Percentiles rank a stretch among this genome's conserved stretches.
Evolutionary conservation across 2,329 filamentous ascomycete species (phyloP).

Genomic region (Xylariomycetidae sp.): DNA sequence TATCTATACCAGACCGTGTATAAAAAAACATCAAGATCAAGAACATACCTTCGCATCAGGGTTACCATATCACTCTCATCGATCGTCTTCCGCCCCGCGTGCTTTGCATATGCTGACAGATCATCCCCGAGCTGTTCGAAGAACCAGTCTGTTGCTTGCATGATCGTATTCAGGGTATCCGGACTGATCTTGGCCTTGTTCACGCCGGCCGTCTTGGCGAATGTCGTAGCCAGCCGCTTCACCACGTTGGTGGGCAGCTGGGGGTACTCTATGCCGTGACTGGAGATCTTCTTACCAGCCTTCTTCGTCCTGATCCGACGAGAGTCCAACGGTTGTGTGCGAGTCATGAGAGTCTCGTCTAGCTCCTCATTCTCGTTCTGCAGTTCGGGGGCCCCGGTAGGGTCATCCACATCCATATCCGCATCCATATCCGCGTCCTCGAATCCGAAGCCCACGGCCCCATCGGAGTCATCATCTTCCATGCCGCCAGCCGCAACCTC

Average conservation of each 20-base stretch:
- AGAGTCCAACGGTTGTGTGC: too few species aligned
- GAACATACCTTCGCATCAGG: constrained; percentile 73
- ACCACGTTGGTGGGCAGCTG: constrained; percentile 69
- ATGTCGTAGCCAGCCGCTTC: constrained; percentile 67
- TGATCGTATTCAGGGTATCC: constrained; percentile 69
- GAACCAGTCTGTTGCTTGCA: constrained; percentile 83
- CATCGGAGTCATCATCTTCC: constrained; percentile 11
- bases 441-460: constrained; percentile 6
- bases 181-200: constrained; percentile 66
- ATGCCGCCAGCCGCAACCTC: constrained; percentile 15
- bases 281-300: constrained; percentile 56
- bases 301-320: constrained; percentile 38
- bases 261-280: constrained; percentile 70
- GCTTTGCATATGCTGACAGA: constrained; percentile 71
- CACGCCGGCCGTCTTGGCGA: constrained; percentile 61
- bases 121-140: constrained; percentile 85
- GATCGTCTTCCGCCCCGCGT: constrained; percentile 79
- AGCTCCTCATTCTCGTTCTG: constrained; percentile 22
- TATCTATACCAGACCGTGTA: too few species aligned
- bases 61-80: constrained; percentile 80
- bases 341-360: too few species aligned
- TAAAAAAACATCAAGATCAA: constrained; percentile 12
- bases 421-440: constrained; percentile 17
- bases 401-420: constrained; percentile 20
- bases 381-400: constrained; percentile 16